Conservation (phyloP, 495 filamentous ascomycete genomes). For the Penicillium odoratum region DNA sequence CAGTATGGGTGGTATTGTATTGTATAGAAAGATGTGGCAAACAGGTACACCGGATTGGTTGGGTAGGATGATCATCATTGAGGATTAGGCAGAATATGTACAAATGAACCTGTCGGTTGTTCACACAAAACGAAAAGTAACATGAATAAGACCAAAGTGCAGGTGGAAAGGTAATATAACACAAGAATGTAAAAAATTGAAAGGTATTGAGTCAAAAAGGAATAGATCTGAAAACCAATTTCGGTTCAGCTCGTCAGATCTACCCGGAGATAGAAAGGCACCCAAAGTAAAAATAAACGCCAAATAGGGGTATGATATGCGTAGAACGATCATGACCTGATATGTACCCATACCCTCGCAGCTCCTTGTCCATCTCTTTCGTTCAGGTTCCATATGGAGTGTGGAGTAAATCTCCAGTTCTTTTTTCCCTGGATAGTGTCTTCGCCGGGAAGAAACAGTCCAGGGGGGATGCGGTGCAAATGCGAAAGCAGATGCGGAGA, state of each 20-base stretch:
- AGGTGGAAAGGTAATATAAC: not conserved
- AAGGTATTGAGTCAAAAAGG: not conserved
- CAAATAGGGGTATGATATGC: conserved; percentile 31
- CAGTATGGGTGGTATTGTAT: not conserved
- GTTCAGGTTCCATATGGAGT: conserved; percentile 10
- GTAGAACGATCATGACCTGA: conserved; percentile 26
- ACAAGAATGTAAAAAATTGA: not conserved
- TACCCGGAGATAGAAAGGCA: not conserved
- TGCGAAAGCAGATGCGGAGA: conserved; percentile 16
- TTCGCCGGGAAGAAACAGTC: conserved; percentile 18
- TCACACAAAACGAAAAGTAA: not conserved
- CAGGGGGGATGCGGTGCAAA: conserved; percentile 9
- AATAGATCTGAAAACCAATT: not conserved
- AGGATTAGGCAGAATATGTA: not conserved
- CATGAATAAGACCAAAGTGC: not conserved
- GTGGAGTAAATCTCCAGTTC: not conserved
- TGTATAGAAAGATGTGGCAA: not conserved
- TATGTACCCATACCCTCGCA: conserved; percentile 22
- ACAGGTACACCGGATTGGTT: not conserved
- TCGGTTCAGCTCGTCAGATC: not conserved
- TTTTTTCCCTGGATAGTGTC: not conserved
- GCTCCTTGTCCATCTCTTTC: conserved; percentile 10
- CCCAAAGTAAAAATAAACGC: conserved; percentile 17
- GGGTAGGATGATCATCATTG: not conserved
- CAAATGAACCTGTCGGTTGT: not conserved